Evolutionary conservation across 2,329 filamentous ascomycete species (phyloP).

Genomic region (Calonectria crousiana): DNA sequence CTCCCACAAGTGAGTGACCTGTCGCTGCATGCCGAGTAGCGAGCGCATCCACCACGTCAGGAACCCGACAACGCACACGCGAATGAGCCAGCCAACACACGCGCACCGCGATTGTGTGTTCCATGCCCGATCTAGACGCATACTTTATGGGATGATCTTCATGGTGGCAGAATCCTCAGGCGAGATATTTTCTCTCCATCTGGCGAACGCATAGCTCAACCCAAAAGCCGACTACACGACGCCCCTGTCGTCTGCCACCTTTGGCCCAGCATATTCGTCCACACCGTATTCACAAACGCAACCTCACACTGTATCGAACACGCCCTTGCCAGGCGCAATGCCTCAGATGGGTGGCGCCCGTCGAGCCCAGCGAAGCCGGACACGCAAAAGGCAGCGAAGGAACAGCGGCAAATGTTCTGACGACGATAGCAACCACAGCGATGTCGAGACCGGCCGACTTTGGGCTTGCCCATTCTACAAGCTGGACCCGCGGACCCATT

Average conservation of each 20-base stretch:
- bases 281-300: neutral
- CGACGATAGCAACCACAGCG: neutral
- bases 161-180: too few species aligned
- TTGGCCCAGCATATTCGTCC: neutral
- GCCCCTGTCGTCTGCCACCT: neutral
- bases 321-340: neutral
- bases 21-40: neutral
- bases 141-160: neutral
- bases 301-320: neutral
- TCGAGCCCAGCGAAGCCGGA: neutral
- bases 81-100: neutral
- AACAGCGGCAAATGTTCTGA: neutral
- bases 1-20: neutral
- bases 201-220: neutral
- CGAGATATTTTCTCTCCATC: neutral
- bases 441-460: neutral
- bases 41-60: neutral
- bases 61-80: neutral
- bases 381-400: neutral
- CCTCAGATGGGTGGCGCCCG: neutral
- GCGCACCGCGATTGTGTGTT: neutral
- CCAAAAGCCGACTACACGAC: too few species aligned
- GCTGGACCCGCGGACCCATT: neutral
- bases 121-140: neutral
- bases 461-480: neutral